Base-by-base conservation (phyloP, 2,329 filamentous ascomycete species). In the Penicillium psychrosexuale region DNA sequence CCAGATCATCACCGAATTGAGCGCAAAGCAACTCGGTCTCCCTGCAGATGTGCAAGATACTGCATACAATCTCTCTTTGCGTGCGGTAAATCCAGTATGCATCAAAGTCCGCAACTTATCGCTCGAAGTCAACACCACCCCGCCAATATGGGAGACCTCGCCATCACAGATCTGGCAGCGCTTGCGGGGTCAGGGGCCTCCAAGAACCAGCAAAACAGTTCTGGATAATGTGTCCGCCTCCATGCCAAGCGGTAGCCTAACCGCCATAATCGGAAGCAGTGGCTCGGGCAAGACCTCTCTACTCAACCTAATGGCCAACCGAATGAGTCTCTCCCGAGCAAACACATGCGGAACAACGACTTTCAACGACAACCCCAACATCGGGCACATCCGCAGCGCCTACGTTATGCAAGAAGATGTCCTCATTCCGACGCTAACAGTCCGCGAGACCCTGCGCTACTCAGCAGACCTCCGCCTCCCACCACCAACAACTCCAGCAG, bases 351-450 rank as follows among this genome's bases (percentile, higher is more conserved):
- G 88, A 0, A 68, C 71, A 3, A 80, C 79, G 0, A 81, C 79
- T 0, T 90, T 89, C 72, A 90, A 90, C 66, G 82, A 80, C 1
- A 70, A 74, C 36, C 61, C 76, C 24, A 79, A 83, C 1, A 77
- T 85, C 5, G 75, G 80, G 27, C 63, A 56, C 47, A 69, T 59
- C 64, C 71, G 57, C 77, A 75, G 53, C 75, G 87, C 44, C 75
- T 85, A 48, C 82, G 85, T 69, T 82, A 91, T 75, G 87, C 76
- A 91, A 67, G 86, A 91, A 62, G 89, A 92, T 65, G 80, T 91
- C 13, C 75, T 92, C 1, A 77, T 91, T 0, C 86, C 88, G 0
- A 87, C 86, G 0, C 73, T 92, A 55, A 92, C 88, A 0, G 88
- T 91, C 11, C 79, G 88, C 36, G 89, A 92, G 69, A 92, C 89